Percentiles rank a stretch among this genome's conserved stretches.
Conservation (phyloP, 768 basidiomycete species). For the Hygrophoropsis aurantiaca region DNA sequence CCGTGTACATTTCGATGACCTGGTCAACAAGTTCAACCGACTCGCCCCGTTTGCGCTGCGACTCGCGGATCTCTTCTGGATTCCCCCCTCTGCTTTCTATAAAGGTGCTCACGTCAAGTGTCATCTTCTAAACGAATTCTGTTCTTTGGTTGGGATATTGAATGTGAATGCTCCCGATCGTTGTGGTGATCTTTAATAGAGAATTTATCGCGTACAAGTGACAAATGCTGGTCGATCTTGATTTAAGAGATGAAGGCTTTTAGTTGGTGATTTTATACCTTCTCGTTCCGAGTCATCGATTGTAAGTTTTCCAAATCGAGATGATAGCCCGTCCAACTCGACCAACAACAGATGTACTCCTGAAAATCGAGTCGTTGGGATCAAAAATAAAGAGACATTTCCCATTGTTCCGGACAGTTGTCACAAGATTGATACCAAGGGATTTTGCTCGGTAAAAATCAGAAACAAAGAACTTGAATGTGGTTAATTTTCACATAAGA, state of each 20-base stretch:
- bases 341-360: not conserved
- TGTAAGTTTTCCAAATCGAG: slow-evolving; percentile 6
- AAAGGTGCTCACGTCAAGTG: slow-evolving; percentile 76
- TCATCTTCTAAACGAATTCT: slow-evolving; percentile 48
- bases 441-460: no score
- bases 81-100: slow-evolving; percentile 91
- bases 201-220: no score
- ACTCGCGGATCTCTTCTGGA: slow-evolving; percentile 85
- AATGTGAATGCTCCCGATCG: not conserved
- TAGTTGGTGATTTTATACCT: not conserved
- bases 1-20: slow-evolving; percentile 85
- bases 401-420: no score
- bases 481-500: not conserved
- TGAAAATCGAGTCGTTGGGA: no score
- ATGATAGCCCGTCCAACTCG: not conserved
- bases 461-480: not conserved
- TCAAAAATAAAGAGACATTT: no score
- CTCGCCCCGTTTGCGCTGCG: slow-evolving; percentile 88
- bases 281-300: slow-evolving; percentile 4
- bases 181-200: not conserved
- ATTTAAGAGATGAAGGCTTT: slow-evolving; percentile 1
- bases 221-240: no score
- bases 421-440: no score
- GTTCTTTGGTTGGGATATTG: not conserved
- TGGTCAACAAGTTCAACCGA: slow-evolving; percentile 93